Base-by-base conservation (phyloP, 768 basidiomycete genomes). In the Cystobasidiopsis lactophilus region DNA sequence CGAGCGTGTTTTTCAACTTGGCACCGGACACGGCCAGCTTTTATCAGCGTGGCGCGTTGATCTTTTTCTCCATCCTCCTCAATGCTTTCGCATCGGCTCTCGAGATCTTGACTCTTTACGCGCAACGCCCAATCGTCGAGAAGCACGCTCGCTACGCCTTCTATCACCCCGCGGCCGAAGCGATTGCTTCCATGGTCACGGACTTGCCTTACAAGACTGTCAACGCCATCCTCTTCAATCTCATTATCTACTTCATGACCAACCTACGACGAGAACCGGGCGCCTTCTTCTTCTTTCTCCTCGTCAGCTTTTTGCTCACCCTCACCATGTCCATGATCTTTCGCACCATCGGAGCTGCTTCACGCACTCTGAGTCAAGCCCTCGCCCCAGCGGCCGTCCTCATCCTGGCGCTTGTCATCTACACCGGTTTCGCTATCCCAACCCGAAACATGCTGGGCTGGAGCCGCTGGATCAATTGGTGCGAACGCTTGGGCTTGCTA, bases 1-100 rank as follows among this genome's bases (percentile, higher is more conserved):
- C 80, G 30, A 77, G 75, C 0, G 73, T 81, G 26, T 85, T 80
- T 69, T 69, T 75, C 53, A 69, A 72, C 11, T 65, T 77, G 33
- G 69, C 74, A 0, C 68, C 74, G 16, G 67, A 69, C 5, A 81
- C 81, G 0, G 64, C 69, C 16, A 75, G 74, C 11, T 78, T 74
- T 62, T 83, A 80, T 69, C 77, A 78, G 19, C 74, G 82, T 19
- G 80, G 80, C 38, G 77, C 82, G 66, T 70, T 79, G 23, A 68
- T 85, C n/a, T 84, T 80, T 73, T 82, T 83, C 35, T 76, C 76
- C 18, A 65, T 83, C 54, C 65, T 86, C 40, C 74, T 77, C 0
- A 77, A 76, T 44, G 66, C 66, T 31, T 66, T 67, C 51, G 62
- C 60, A 43, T 59, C 64, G 39, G 49, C 49, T 24, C 52, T 56